Percentiles rank a stretch among this genome's conserved stretches.
Evolutionary conservation across 805 yeast species (phyloP).

Genomic region (Candida piceae): DNA sequence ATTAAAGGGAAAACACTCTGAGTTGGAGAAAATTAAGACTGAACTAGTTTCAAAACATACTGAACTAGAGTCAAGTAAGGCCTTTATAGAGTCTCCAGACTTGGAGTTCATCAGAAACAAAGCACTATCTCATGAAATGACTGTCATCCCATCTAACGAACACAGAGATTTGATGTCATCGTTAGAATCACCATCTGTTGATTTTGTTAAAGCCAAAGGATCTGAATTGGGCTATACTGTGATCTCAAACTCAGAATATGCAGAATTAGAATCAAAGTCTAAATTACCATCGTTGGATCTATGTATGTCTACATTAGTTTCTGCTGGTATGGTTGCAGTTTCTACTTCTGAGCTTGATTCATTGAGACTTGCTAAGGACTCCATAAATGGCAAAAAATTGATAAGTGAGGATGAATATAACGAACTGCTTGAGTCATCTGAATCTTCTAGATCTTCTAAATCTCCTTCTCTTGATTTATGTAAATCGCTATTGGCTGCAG

Average conservation of each 20-base stretch:
- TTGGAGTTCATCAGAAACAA: conserved; percentile 13
- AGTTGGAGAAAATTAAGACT: background rate
- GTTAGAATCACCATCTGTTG: conserved; percentile 18
- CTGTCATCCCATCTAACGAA: conserved; percentile 4
- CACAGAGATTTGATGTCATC: conserved; percentile 2
- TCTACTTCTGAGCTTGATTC: conserved; percentile 4
- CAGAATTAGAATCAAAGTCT: background rate
- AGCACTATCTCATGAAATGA: conserved; percentile 4
- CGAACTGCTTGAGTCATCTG: background rate
- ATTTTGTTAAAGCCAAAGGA: conserved; percentile 21
- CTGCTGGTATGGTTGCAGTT: conserved; percentile 15
- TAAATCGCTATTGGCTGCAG: conserved; percentile 3
- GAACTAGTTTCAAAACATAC: background rate
- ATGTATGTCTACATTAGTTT: conserved; percentile 8
- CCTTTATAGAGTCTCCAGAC: background rate
- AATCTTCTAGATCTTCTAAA: conserved; percentile 2
- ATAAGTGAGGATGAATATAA: conserved; percentile 4
- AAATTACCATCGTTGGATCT: conserved; percentile 1
- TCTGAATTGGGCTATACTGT: conserved; percentile 10
- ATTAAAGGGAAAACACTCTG: background rate
- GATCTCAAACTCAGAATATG: conserved; percentile 6
- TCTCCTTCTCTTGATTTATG: conserved; percentile 18
- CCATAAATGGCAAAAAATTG: background rate
- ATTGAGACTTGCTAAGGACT: too few species aligned
- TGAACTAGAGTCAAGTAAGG: background rate